These are phyloP conservation scores for Fusarium sp. DNA, from an alignment of 2,329 filamentous ascomycete genomes.

Conservation along the genomic window DNA sequence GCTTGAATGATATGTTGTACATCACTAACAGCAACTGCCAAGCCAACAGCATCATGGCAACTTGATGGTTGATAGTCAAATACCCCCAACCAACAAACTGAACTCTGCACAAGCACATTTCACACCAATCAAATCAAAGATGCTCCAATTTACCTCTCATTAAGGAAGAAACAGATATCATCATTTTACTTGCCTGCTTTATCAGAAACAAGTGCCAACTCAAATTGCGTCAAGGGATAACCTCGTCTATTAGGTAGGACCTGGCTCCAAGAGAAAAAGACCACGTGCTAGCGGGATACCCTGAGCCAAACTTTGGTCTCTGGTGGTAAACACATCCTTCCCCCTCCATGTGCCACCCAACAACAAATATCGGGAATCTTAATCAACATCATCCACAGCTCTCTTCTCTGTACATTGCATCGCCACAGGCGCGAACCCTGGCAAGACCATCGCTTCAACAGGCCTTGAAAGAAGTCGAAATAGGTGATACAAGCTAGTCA, in stretches of 20 bases:
- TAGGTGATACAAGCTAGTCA: constrained; percentile 28
- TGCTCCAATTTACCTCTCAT: neutral
- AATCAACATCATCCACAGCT: constrained; percentile 40
- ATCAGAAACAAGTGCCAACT: constrained; percentile 33
- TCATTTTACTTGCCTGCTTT: constrained; percentile 47
- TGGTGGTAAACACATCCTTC: constrained; percentile 34
- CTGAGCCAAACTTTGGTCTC: constrained; percentile 37
- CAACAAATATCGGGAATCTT: constrained; percentile 42
- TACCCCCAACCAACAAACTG: neutral
- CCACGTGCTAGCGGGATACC: constrained; percentile 39
- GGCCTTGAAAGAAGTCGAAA: constrained; percentile 36
- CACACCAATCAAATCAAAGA: neutral
- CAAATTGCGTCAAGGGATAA: constrained; percentile 36
- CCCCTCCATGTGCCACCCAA: constrained; percentile 32
- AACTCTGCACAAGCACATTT: neutral
- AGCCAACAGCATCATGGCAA: neutral
- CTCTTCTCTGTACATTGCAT: constrained; percentile 33
- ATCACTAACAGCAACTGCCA: neutral
- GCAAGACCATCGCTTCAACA: constrained; percentile 27
- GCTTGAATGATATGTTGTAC: neutral
- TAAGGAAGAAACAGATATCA: constrained; percentile 43
- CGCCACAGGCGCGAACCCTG: constrained; percentile 20
- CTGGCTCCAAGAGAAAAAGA: constrained; percentile 38
- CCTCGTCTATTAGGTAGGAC: constrained; percentile 46
- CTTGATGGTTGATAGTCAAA: neutral